Evolutionary conservation across 306 rosid genomes (phyloP).

Genomic region (Rubus parviflorus): DNA sequence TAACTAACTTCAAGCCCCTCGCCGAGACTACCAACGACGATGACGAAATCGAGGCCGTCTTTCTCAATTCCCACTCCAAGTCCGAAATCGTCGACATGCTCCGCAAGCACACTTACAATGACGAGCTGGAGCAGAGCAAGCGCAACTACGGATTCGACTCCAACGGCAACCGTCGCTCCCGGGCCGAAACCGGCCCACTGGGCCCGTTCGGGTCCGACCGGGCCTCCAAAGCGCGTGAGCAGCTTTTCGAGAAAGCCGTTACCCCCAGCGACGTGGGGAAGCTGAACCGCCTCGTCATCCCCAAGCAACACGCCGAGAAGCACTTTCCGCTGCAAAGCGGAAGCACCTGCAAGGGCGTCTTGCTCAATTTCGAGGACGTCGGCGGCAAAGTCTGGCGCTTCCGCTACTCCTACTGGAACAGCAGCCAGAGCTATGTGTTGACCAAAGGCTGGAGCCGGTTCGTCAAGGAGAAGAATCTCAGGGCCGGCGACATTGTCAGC

Average conservation of each 20-base stretch:
- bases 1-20: conserved; percentile 69
- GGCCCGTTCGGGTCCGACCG: conserved; percentile 8
- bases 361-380: conserved; percentile 77
- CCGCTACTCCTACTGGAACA: conserved; percentile 94
- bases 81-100: conserved; percentile 96
- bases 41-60: conserved; percentile 51
- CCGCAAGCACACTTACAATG: conserved; percentile 87
- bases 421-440: conserved; percentile 92
- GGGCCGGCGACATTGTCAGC: conserved; percentile 85
- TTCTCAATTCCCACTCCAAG: conserved; percentile 76
- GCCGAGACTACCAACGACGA: conserved; percentile 18
- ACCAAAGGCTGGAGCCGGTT: conserved; percentile 99
- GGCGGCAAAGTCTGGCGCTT: conserved; percentile 98
- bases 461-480: conserved; percentile 83
- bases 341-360: conserved; percentile 50
- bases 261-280: conserved; percentile 98
- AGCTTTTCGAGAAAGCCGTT: conserved; percentile 79
- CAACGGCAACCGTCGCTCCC: conserved; percentile 14
- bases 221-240: conserved; percentile 53
- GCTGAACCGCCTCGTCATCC: conserved; percentile 82
- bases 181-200: background rate
- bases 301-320: conserved; percentile 96
- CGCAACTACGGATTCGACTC: conserved; percentile 44
- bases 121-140: conserved; percentile 84
- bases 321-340: conserved; percentile 73